A percentile compares a stretch with the other conserved stretches of the same genome.
Evolutionary conservation across 305 asterid species (phyloP).

Genomic region (Fraxinus platypoda): DNA sequence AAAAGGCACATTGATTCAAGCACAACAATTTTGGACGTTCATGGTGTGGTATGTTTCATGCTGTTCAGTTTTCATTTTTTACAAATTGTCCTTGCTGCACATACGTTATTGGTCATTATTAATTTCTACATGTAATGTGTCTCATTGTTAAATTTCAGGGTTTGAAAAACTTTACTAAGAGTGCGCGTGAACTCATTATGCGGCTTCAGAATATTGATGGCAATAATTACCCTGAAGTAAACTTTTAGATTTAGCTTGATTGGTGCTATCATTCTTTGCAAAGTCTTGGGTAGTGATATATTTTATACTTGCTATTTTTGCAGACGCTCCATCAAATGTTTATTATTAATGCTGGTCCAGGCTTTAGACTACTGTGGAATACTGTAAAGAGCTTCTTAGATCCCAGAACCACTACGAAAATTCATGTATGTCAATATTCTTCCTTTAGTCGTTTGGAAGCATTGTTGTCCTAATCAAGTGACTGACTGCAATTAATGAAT

Average conservation of each 20-base stretch:
- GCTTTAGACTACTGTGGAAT: slow-evolving; percentile 88
- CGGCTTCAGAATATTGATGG: slow-evolving; percentile 94
- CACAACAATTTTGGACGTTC: slow-evolving; percentile 97
- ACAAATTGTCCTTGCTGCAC: slow-evolving; percentile 4
- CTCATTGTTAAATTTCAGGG: slow-evolving; percentile 48
- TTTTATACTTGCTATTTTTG: slow-evolving; percentile 27
- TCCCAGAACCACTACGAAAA: slow-evolving; percentile 92
- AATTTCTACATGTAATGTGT: neutral
- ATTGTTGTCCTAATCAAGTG: neutral
- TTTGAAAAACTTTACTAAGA: slow-evolving; percentile 77
- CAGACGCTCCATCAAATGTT: slow-evolving; percentile 99
- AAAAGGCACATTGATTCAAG: slow-evolving; percentile 94
- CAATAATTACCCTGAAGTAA: slow-evolving; percentile 93
- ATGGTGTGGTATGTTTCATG: slow-evolving; percentile 75
- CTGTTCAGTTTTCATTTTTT: slow-evolving; percentile 9
- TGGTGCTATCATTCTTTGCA: slow-evolving; percentile 4
- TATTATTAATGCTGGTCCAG: slow-evolving; percentile 94
- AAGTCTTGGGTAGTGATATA: slow-evolving; percentile 18
- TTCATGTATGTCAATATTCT: slow-evolving; percentile 59
- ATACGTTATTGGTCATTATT: neutral
- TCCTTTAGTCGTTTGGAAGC: slow-evolving; percentile 18
- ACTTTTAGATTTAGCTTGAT: slow-evolving; percentile 14
- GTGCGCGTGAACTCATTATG: slow-evolving; percentile 81
- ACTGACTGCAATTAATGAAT: slow-evolving; percentile 13
- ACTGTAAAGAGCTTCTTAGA: slow-evolving; percentile 85